Conservation (phyloP, 169 alveolate genomes). For the Cyclospora cayetanensis region DNA sequence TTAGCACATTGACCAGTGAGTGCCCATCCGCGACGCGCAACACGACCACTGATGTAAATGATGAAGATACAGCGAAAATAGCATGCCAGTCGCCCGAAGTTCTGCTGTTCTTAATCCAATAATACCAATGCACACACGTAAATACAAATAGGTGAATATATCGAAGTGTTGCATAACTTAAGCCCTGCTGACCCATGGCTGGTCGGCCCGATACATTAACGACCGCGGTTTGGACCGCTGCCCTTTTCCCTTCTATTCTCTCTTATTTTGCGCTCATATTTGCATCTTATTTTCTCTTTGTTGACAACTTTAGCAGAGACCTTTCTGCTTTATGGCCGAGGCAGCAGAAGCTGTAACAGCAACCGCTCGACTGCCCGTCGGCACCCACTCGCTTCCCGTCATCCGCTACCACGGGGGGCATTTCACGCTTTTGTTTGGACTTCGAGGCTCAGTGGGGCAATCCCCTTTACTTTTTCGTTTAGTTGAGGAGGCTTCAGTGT, state of each 20-base stretch:
- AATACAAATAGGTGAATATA: not conserved
- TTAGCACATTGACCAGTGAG: too few relatives aligned
- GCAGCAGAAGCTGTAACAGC: not conserved
- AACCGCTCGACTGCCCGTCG: not conserved
- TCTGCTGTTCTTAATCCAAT: too few relatives aligned
- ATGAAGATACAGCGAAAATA: not conserved
- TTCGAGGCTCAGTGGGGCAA: not conserved
- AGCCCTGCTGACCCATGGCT: not conserved
- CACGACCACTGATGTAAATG: not conserved
- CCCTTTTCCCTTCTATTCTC: not conserved
- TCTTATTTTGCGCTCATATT: not conserved
- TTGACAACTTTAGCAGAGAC: not conserved
- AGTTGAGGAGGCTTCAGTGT: not conserved
- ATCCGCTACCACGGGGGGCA: not conserved
- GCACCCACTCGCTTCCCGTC: not conserved
- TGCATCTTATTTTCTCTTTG: not conserved
- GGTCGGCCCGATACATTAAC: not conserved
- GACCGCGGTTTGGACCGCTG: not conserved
- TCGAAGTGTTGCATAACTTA: not conserved
- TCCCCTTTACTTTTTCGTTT: not conserved
- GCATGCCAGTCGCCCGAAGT: not conserved
- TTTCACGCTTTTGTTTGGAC: not conserved
- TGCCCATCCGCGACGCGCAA: not conserved
- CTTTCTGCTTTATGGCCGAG: not conserved
- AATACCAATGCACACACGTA: not conserved